Evolutionary conservation across 225 moss, liverwort and hornwort genomes (phyloP).

Genomic region (Ulota crispa): DNA sequence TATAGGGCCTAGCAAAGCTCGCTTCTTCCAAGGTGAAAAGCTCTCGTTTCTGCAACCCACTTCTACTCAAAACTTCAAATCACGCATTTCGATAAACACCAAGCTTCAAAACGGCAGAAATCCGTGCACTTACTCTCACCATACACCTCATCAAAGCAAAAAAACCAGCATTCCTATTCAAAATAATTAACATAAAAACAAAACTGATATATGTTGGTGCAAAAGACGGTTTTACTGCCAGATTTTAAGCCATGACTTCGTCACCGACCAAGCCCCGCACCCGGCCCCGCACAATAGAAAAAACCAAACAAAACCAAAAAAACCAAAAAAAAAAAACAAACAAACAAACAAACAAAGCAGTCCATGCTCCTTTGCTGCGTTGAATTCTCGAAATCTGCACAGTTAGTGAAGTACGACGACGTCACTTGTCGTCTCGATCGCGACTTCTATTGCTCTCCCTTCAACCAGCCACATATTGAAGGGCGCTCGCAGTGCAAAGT

Average conservation of each 20-base stretch:
- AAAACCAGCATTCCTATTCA: background rate
- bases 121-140: background rate
- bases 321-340: too few species aligned
- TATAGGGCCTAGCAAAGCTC: too few species aligned
- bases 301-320: too few species aligned
- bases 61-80: background rate
- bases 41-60: too few species aligned
- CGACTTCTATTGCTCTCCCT: background rate
- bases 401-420: too few species aligned
- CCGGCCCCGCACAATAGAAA: background rate
- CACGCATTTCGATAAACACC: background rate
- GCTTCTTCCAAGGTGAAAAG: too few species aligned
- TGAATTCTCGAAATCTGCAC: background rate
- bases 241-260: slow-evolving; percentile 12
- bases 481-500: too few species aligned
- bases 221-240: background rate
- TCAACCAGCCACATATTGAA: too few species aligned
- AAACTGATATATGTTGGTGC: background rate
- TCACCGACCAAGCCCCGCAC: slow-evolving; percentile 30
- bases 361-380: background rate
- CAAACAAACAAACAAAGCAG: too few species aligned
- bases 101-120: background rate
- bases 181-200: background rate
- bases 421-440: too few species aligned
- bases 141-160: too few species aligned